Evolutionary conservation across 208 protist genomes (phyloP), one percentile per base, ranked within the genome.

Genomic region (Angomonas deanei): DNA sequence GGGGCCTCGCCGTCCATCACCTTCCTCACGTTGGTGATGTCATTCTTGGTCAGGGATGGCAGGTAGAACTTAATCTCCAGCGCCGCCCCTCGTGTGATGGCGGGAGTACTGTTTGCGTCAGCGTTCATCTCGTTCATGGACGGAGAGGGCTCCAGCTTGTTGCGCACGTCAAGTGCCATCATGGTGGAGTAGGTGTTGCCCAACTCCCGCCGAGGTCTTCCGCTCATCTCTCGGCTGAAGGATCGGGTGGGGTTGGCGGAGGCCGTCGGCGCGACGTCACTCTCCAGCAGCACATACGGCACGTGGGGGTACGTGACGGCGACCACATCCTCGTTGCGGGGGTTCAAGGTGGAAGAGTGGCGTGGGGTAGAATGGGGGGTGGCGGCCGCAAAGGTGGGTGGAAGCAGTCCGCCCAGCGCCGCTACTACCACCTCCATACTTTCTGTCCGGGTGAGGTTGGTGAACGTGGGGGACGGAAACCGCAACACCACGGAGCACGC

Each of bases 371-470:
- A 87, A 17, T 58, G 28, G 30, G 53, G 15, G 27, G 15, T 2
- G 34, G 21, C 57, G 33, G 21, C 23, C 59, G 19, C 5, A 31
- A 61, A 54, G 10, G 66, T 46, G 33, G 78, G 87, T 19, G 74
- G 59, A 54, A 86, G 63, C 42, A 94, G 60, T 32, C 72, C 78
- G 57, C 80, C 72, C n/a, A 94, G 74, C 21, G 82, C 84, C 2
- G 77, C 81, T 13, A 94, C 74, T 52, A 94, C 62, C 47, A 78
- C 76, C 71, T 94, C 87, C 8, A 84, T 72, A 21, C 71, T 72
- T 61, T 91, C 82, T 27, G 77, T 71, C 1, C 79, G 78, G 17
- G 75, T 80, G n/a, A 62, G 55, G 26, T 62, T 52, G 15, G 78
- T 59, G 36, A 78, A 74, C 67, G 80, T 52, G 3, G 62, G 71